Evolutionary conservation across 75 land plant genomes (phyloP).

Genomic region (Pseudotsuga menziesii): DNA sequence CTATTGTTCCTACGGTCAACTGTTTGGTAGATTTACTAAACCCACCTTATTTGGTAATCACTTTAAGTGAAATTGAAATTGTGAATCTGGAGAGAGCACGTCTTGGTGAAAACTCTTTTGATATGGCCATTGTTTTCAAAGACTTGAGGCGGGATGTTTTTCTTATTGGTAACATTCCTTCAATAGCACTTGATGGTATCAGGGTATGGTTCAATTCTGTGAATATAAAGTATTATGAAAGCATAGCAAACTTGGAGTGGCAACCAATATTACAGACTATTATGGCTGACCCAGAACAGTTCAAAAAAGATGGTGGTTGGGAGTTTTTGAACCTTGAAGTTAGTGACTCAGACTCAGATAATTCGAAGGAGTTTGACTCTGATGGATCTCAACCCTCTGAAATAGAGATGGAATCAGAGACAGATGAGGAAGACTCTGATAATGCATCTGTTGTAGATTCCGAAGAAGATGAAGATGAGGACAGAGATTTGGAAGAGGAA

Average conservation of each 20-base stretch:
- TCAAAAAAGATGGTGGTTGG: slow-evolving; percentile 53
- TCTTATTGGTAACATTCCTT: slow-evolving; percentile 44
- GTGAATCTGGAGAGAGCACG: slow-evolving; percentile 50
- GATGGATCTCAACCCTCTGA: slow-evolving; percentile 45
- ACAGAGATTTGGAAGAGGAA: slow-evolving; percentile 42
- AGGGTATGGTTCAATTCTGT: slow-evolving; percentile 46
- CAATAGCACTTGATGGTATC: slow-evolving; percentile 34
- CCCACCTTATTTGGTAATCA: slow-evolving; percentile 38
- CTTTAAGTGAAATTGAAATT: slow-evolving; percentile 48
- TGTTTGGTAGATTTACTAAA: slow-evolving; percentile 47
- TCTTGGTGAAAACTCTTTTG: slow-evolving; percentile 42
- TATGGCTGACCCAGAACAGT: slow-evolving; percentile 43
- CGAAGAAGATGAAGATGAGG: slow-evolving; percentile 42
- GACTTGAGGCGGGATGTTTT: slow-evolving; percentile 42
- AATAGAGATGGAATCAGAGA: slow-evolving; percentile 37
- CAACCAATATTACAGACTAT: slow-evolving; percentile 42
- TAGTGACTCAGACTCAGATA: slow-evolving; percentile 53
- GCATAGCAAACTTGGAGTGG: slow-evolving; percentile 41
- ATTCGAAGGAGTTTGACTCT: slow-evolving; percentile 45
- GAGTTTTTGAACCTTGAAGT: slow-evolving; percentile 49
- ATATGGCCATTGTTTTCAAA: slow-evolving; percentile 48
- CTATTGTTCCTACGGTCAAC: slow-evolving; percentile 48
- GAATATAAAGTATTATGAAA: slow-evolving; percentile 53
- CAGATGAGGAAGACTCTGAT: slow-evolving; percentile 39
- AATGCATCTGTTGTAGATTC: slow-evolving; percentile 50